A percentile compares a stretch with the other conserved stretches of the same genome.
These are phyloP conservation scores for Erodium texanum DNA, from an alignment of 441 rosid genomes.

Conservation along the genomic window DNA sequence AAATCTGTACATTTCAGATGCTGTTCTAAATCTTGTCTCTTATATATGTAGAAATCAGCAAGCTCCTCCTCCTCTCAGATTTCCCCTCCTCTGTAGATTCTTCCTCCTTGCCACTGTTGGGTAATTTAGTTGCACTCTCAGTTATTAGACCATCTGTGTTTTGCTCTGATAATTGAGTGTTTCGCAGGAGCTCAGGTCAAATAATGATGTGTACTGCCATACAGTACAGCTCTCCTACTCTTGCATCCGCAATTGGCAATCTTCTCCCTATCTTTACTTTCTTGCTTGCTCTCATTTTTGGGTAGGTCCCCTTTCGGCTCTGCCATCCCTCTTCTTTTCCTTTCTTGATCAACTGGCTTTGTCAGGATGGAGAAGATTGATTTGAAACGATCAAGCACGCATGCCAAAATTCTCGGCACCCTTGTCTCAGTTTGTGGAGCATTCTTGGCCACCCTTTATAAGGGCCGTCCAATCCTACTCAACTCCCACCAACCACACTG, in stretches of 20 bases:
- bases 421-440: conserved; percentile 36
- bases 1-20: too few relatives aligned
- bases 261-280: conserved; percentile 50
- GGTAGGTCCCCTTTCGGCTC: conserved; percentile 17
- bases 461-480: conserved; percentile 31
- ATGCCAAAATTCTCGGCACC: conserved; percentile 42
- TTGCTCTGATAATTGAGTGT: not conserved
- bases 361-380: conserved; percentile 45
- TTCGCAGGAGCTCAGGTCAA: conserved; percentile 17
- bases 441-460: conserved; percentile 38
- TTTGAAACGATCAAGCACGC: conserved; percentile 31
- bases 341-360: not conserved
- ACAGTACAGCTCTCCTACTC: conserved; percentile 37
- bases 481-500: conserved; percentile 18
- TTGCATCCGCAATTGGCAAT: conserved; percentile 40
- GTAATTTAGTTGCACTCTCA: conserved; percentile 4
- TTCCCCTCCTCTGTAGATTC: conserved; percentile 15
- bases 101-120: conserved; percentile 28
- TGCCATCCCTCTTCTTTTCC: not conserved
- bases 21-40: not conserved
- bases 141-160: not conserved
- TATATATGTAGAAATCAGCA: conserved; percentile 15
- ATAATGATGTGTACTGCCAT: conserved; percentile 31
- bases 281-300: conserved; percentile 36
- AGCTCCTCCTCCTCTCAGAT: conserved; percentile 14